Percentiles rank a stretch among this genome's conserved stretches.
Evolutionary conservation across 257 asterid species (phyloP).

Genomic region (Henckelia pumila): DNA sequence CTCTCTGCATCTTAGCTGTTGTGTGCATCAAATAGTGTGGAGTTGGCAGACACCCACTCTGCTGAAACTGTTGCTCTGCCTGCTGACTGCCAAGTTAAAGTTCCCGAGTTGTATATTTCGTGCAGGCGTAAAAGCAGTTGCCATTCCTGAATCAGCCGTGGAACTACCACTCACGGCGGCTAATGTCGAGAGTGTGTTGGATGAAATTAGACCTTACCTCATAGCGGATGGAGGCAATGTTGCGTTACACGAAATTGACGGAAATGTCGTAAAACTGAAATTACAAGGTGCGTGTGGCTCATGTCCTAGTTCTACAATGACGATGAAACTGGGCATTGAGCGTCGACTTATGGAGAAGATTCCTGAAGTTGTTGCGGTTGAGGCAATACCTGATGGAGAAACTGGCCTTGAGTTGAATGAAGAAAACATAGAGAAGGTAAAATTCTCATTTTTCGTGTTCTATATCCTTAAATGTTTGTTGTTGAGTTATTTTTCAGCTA

Average conservation of each 20-base stretch:
- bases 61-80: neutral
- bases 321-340: slow-evolving; percentile 97
- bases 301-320: slow-evolving; percentile 80
- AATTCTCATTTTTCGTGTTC: slow-evolving; percentile 12
- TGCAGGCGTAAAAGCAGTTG: slow-evolving; percentile 71
- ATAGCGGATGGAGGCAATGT: slow-evolving; percentile 98
- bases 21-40: slow-evolving; percentile 10
- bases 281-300: slow-evolving; percentile 99
- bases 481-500: neutral
- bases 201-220: slow-evolving; percentile 89
- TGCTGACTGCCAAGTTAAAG: neutral
- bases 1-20: neutral
- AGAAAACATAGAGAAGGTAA: slow-evolving; percentile 93
- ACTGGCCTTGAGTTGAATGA: slow-evolving; percentile 92
- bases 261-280: slow-evolving; percentile 80
- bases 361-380: slow-evolving; percentile 92
- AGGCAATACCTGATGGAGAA: slow-evolving; percentile 88
- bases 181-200: slow-evolving; percentile 85
- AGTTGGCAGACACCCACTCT: neutral
- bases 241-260: slow-evolving; percentile 89
- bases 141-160: slow-evolving; percentile 61
- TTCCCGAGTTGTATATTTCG: slow-evolving; percentile 7
- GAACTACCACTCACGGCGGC: slow-evolving; percentile 85
- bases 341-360: slow-evolving; percentile 90
- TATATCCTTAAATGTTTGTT: slow-evolving; percentile 1